Percentiles rank a stretch among this genome's conserved stretches.
Evolutionary conservation across 129 eudicot species (phyloP).

Genomic region (Flaveria trinervia): DNA sequence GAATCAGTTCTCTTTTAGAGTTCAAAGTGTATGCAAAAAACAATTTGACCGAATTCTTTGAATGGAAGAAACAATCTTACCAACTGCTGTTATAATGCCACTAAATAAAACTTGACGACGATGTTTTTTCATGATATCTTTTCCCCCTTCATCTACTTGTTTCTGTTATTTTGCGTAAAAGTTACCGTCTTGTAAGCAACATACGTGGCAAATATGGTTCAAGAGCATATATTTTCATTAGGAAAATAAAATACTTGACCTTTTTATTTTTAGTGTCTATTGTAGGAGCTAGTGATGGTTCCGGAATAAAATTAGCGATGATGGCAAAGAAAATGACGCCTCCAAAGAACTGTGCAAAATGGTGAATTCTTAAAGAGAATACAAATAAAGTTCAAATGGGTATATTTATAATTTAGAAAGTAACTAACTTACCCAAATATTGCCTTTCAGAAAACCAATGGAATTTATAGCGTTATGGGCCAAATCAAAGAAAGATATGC

Average conservation of each 20-base stretch:
- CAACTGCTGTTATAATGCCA: slow-evolving; percentile 95
- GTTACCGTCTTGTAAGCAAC: slow-evolving; percentile 6
- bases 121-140: slow-evolving; percentile 90
- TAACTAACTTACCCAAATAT: slow-evolving; percentile 71
- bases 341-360: slow-evolving; percentile 75
- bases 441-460: slow-evolving; percentile 91
- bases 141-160: slow-evolving; percentile 63
- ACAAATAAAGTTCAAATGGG: slow-evolving; percentile 1
- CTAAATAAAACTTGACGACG: slow-evolving; percentile 96
- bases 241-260: slow-evolving; percentile 42
- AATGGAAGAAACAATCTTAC: slow-evolving; percentile 39
- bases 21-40: background rate
- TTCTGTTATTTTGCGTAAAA: slow-evolving; percentile 53
- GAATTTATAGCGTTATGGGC: slow-evolving; percentile 97
- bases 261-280: slow-evolving; percentile 63
- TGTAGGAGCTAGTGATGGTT: slow-evolving; percentile 83
- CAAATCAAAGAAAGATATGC: slow-evolving; percentile 97
- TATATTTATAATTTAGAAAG: slow-evolving; percentile 17
- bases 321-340: slow-evolving; percentile 94
- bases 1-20: background rate
- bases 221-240: slow-evolving; percentile 6
- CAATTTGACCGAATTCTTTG: background rate
- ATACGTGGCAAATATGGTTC: slow-evolving; percentile 1
- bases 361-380: slow-evolving; percentile 10
- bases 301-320: slow-evolving; percentile 88